These are phyloP conservation scores for Strobilomyces confusus DNA, from an alignment of 768 basidiomycete genomes.

Conservation along the genomic window DNA sequence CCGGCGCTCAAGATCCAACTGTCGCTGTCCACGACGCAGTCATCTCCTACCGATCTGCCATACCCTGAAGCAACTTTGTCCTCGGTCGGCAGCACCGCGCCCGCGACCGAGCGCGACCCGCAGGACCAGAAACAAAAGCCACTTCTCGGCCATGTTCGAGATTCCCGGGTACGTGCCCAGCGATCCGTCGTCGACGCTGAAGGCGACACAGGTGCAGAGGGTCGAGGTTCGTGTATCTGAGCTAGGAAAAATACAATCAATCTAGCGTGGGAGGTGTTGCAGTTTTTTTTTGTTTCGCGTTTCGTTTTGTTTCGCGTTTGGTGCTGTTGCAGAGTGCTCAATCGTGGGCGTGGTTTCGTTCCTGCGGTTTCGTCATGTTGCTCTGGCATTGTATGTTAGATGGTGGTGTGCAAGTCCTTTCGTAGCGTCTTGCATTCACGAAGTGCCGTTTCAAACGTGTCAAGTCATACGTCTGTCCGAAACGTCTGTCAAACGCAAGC, in stretches of 20 bases:
- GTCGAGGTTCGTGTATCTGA: conserved; percentile 44
- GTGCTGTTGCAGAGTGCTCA: no score
- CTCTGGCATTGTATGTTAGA: background rate
- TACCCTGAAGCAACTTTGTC: conserved; percentile 29
- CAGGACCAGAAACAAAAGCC: conserved; percentile 40
- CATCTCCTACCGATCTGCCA: conserved; percentile 7
- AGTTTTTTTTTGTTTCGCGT: no score
- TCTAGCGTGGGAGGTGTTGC: no score
- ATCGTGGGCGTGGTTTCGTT: background rate
- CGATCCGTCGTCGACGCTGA: conserved; percentile 23
- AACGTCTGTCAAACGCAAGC: no score
- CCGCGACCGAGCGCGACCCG: conserved; percentile 27
- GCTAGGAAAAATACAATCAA: conserved; percentile 63
- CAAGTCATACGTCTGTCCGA: no score
- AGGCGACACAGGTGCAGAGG: conserved; percentile 25
- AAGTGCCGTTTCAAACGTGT: no score
- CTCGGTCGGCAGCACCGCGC: conserved; percentile 17
- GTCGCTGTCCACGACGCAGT: conserved; percentile 32
- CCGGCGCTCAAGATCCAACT: conserved; percentile 60
- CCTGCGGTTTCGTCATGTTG: background rate
- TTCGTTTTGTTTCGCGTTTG: no score
- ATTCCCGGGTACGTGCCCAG: conserved; percentile 22
- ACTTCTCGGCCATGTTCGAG: conserved; percentile 41
- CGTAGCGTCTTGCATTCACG: no score
- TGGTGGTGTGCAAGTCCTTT: background rate